These are phyloP conservation scores for Halophytophthora batemanensis DNA, from an alignment of 352 stramenopile species.

Conservation along the genomic window DNA sequence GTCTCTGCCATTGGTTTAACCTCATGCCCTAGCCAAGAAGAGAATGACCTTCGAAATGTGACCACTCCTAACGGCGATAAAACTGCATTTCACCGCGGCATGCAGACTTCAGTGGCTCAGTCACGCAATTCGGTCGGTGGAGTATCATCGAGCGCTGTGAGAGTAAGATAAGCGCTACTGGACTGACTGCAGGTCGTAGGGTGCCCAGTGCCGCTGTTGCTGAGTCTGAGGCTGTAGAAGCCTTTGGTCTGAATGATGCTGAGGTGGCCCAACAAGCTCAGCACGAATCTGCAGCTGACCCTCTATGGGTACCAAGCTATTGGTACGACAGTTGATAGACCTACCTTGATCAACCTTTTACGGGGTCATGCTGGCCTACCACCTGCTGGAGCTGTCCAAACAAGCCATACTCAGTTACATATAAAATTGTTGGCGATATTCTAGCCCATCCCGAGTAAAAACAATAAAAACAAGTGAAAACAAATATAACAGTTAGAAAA, in stretches of 20 bases:
- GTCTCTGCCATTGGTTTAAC: conserved; percentile 5
- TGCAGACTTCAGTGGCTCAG: conserved; percentile 34
- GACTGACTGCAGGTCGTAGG: conserved; percentile 39
- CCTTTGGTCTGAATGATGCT: conserved; percentile 1
- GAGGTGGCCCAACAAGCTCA: conserved; percentile 16
- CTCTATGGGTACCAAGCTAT: too few species aligned
- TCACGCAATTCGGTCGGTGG: conserved; percentile 9
- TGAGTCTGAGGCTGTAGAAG: conserved; percentile 1
- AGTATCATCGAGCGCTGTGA: conserved; percentile 9
- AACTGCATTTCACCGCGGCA: conserved; percentile 14
- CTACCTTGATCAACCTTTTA: too few species aligned
- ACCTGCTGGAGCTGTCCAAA: too few species aligned
- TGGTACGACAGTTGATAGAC: too few species aligned
- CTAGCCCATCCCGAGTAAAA: too few species aligned
- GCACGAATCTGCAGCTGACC: conserved; percentile 13
- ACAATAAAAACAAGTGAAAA: too few species aligned
- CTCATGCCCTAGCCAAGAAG: conserved; percentile 1
- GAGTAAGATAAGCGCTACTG: conserved; percentile 23
- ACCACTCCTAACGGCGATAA: neutral
- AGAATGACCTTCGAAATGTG: neutral
- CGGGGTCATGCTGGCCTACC: too few species aligned
- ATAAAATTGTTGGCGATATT: too few species aligned
- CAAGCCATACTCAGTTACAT: too few species aligned
- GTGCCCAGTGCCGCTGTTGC: conserved; percentile 20
- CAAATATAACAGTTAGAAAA: too few species aligned